phyloP scores from a whole-genome alignment of 1,139 yeast genomes.

The Blastobotrys persicus region DNA sequence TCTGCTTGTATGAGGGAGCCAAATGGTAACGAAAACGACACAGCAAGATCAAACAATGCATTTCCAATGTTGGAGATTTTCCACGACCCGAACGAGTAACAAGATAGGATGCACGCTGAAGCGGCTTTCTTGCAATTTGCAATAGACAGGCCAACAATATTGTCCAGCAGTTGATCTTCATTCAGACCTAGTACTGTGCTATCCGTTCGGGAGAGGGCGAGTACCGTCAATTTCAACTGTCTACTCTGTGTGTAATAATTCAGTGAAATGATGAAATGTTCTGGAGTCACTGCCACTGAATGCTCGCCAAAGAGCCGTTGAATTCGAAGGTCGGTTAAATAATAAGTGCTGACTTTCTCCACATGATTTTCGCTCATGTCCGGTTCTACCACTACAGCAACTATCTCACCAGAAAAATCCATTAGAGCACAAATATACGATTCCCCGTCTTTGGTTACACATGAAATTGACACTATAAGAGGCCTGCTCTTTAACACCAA shows the following conservation, averaged over 20 bases:
- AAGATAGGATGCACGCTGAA: not conserved
- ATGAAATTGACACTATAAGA: slow-evolving; percentile 3
- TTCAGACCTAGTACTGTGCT: not conserved
- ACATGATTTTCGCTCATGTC: too few species aligned
- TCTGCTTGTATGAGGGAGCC: slow-evolving; percentile 25
- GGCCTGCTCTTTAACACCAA: too few species aligned
- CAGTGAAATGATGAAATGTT: slow-evolving; percentile 9
- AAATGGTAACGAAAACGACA: slow-evolving; percentile 24
- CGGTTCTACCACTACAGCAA: not conserved
- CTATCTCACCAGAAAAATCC: not conserved
- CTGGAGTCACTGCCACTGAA: not conserved
- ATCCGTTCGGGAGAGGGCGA: not conserved
- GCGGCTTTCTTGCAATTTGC: not conserved
- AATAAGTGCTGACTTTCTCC: not conserved
- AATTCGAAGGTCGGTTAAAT: not conserved
- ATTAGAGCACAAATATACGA: slow-evolving; percentile 1
- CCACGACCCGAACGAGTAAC: slow-evolving; percentile 4
- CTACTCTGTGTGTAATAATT: slow-evolving; percentile 11
- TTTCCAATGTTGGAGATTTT: slow-evolving; percentile 7
- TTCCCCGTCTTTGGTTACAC: not conserved
- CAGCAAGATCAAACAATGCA: slow-evolving; percentile 21
- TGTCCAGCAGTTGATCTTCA: not conserved
- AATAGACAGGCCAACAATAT: not conserved
- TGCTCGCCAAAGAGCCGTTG: slow-evolving; percentile 6
- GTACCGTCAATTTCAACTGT: not conserved